Evolutionary conservation across 352 stramenopile genomes (phyloP), one percentile per base, ranked within the genome.

Genomic region (Pythium aphanidermatum): DNA sequence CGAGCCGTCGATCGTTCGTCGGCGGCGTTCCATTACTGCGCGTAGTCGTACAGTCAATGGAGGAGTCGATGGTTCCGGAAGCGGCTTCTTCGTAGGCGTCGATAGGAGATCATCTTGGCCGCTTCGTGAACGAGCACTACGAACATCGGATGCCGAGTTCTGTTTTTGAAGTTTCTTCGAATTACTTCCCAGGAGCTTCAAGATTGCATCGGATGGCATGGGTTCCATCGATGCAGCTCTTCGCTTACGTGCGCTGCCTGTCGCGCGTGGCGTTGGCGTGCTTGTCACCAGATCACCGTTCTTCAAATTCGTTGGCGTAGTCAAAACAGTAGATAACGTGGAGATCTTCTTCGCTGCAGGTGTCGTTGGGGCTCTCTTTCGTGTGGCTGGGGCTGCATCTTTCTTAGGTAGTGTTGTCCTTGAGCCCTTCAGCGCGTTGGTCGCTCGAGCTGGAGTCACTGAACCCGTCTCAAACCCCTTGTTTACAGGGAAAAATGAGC

Each of bases 401-500:
- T 35, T 52, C 31, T 45, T 46, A 5, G 40, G 31, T 30, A 31
- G 2, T 14, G 47, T 34, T n/a, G 34, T 32, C n/a, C 19, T 17
- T 25, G 40, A 21, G 21, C 40, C 21, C 14, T 16, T 12, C 19
- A 24, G 27, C 10, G 17, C 31, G 12, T 3, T 26, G n/a, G 23
- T n/a, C 8, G 21, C 14, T 37, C 27, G 11, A 11, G 21, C 24
- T 2, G 52, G 26, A 4, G 40, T 44, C 31, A 37, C 30, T 14
- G 30, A 31, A 14, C 28, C 19, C 6, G 23, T 26, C 21, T 51
- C 53, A 13, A 45, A 37, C 9, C 47, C 36, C 38, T 83, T 78
- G 51, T 65, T 78, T 35, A 88, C 66, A 2, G 81, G 81, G 43
- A 92, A 92, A 41, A 85, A 92, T 24, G 67, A 60, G 12, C 60